Percentiles rank a stretch among this genome's conserved stretches.
These are phyloP conservation scores for Favolaschia claudopus DNA, from an alignment of 768 basidiomycete genomes.

Conservation along the genomic window DNA sequence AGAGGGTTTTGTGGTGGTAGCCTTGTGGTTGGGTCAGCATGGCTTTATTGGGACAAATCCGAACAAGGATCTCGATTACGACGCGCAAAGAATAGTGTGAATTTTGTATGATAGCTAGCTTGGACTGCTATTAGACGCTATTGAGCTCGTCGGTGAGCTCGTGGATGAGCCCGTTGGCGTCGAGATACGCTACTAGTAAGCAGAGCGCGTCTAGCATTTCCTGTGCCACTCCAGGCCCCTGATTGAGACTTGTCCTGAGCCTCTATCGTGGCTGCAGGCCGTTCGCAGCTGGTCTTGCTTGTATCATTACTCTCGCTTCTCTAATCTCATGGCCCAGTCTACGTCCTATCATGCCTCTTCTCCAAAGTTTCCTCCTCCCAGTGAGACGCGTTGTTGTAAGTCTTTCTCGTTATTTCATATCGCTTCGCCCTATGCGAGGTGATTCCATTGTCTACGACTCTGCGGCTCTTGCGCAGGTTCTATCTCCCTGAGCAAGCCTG, in stretches of 20 bases:
- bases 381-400: constrained; percentile 78
- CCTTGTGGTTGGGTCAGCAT: not conserved
- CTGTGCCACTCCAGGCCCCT: not conserved
- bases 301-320: not conserved
- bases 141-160: not conserved
- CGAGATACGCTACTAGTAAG: too few relatives aligned
- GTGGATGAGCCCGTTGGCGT: not conserved
- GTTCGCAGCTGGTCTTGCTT: constrained; percentile 4
- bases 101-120: not conserved
- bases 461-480: not conserved
- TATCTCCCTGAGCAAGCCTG: not conserved
- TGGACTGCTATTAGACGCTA: too few relatives aligned
- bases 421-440: constrained; percentile 29
- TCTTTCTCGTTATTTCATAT: constrained; percentile 32
- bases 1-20: not conserved
- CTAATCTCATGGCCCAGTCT: constrained; percentile 7
- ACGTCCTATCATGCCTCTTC: constrained; percentile 14
- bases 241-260: not conserved
- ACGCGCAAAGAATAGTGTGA: not conserved
- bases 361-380: constrained; percentile 37
- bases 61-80: constrained; percentile 6
- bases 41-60: constrained; percentile 5
- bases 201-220: too few relatives aligned
- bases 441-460: constrained; percentile 42
- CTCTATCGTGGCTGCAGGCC: constrained; percentile 3